These are phyloP conservation scores for Acanthamoeba triangularis DNA, from an alignment of 208 protist species.

Conservation along the genomic window DNA sequence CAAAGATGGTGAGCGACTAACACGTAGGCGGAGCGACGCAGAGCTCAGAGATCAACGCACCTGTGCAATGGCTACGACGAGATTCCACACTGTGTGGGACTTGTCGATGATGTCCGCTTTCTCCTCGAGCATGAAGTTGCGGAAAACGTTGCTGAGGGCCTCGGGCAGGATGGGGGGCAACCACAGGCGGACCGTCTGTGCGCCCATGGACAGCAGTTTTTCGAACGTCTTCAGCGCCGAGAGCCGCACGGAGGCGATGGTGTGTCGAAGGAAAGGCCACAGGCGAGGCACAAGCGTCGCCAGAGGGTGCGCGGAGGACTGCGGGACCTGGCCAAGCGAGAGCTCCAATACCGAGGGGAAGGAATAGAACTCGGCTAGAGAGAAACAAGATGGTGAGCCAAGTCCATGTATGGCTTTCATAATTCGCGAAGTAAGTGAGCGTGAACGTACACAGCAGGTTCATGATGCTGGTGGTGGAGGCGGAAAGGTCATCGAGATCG, in stretches of 20 bases:
- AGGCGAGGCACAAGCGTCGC: slow-evolving; percentile 83
- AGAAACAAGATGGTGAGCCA: not conserved
- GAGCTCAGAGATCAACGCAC: not conserved
- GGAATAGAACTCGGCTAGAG: slow-evolving; percentile 5
- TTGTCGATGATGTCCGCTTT: slow-evolving; percentile 77
- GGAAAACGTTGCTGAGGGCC: slow-evolving; percentile 81
- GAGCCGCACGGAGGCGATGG: slow-evolving; percentile 81
- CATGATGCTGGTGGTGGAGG: slow-evolving; percentile 88
- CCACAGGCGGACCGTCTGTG: slow-evolving; percentile 48
- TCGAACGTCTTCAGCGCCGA: slow-evolving; percentile 83
- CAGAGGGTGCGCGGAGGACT: slow-evolving; percentile 45
- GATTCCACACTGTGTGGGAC: slow-evolving; percentile 77
- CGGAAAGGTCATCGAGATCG: slow-evolving; percentile 90
- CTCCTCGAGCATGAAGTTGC: slow-evolving; percentile 86
- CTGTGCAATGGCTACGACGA: not conserved
- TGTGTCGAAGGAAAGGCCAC: slow-evolving; percentile 90
- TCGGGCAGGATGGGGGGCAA: slow-evolving; percentile 75
- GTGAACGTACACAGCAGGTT: slow-evolving; percentile 79
- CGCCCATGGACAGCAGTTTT: slow-evolving; percentile 75
- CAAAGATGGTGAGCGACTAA: too few species aligned
- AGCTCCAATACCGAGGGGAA: not conserved
- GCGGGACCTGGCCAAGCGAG: not conserved
- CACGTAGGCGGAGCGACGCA: too few species aligned
- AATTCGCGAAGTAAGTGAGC: not conserved
- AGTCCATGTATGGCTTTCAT: not conserved